phyloP scores from a whole-genome alignment of 23 red algal genomes.

The Gracilaria caudata region DNA sequence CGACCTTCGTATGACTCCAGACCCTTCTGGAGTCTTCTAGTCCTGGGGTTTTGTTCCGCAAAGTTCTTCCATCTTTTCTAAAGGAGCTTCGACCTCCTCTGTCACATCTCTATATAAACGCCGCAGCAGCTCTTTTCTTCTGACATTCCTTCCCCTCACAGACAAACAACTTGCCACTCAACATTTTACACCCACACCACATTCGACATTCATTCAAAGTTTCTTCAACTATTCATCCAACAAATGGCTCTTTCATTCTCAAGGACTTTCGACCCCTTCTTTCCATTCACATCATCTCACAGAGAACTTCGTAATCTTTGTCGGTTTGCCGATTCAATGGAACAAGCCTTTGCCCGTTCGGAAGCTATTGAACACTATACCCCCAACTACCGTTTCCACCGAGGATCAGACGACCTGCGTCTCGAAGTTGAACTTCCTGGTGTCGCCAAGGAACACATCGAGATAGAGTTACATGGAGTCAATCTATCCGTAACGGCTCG shows the following conservation, averaged over 20 bases:
- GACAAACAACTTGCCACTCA: not conserved
- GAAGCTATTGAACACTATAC: not conserved
- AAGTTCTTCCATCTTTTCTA: not conserved
- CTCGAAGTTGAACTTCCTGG: slow-evolving; percentile 12
- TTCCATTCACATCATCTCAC: not conserved
- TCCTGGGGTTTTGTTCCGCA: too few species aligned
- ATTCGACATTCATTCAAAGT: not conserved
- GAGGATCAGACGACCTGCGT: not conserved
- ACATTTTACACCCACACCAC: not conserved
- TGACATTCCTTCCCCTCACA: not conserved
- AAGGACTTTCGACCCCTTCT: slow-evolving; percentile 6
- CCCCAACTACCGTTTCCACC: slow-evolving; percentile 1
- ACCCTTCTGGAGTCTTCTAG: not conserved
- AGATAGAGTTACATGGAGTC: not conserved
- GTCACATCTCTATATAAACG: not conserved
- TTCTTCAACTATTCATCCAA: not conserved
- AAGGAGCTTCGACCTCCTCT: not conserved
- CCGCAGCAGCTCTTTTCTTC: not conserved
- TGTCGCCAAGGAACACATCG: slow-evolving; percentile 12
- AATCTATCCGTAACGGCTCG: not conserved
- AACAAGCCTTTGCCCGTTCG: not conserved
- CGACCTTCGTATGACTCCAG: not conserved
- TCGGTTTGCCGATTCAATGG: not conserved
- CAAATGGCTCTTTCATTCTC: slow-evolving; percentile 7
- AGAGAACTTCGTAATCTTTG: not conserved